Evolutionary conservation across 192 early-diverging fungal species (phyloP), one percentile per base, ranked within the genome.

Genomic region (Mortierella claussenii): DNA sequence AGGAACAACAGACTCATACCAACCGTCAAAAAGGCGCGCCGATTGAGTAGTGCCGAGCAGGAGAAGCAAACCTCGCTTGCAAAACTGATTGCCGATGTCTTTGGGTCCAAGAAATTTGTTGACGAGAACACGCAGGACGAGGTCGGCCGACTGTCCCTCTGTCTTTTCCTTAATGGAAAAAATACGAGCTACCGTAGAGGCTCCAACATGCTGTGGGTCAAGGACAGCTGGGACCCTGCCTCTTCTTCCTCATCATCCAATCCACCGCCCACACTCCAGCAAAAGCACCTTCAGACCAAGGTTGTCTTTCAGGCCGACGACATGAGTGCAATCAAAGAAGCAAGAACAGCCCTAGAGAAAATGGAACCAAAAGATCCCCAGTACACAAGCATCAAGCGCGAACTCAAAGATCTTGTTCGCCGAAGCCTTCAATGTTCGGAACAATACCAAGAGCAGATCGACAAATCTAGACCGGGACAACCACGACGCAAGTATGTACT

Each of bases 131-230:
- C 60, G 43, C 60, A 63, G 37, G 60, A 52, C 37, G 60, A 63
- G 49, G 60, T 63, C 49, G 49, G 60, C 52, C 60, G 60, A 63
- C 43, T 63, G 18, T 63, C 60, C 33, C 52, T 63, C 20, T 20
- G 51, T 31, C 49, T 63, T 42, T 63, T 63, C 49, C 60, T 63
- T 20, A 63, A 52, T 52, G 60, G 60, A 13, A 63, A 52, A 21
- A 63, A 63, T 36, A 63, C 60, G 37, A 63, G 49, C 60, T 63
- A 63, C 37, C 60, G 60, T 27, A 63, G 60, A 60, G 59, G 59
- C 27, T 45, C 59, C 28, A 60, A 36, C 47, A 3, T 59, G 23
- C 40, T 59, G 56, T 59, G 56, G 56, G n/a, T 15, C 44, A 59
- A 45, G 43, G 56, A 59, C 31, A 49, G n/a, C 33, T 13, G 26